Evolutionary conservation across 2,329 filamentous ascomycete species (phyloP).

Genomic region (Tolypocladium ovalisporum): DNA sequence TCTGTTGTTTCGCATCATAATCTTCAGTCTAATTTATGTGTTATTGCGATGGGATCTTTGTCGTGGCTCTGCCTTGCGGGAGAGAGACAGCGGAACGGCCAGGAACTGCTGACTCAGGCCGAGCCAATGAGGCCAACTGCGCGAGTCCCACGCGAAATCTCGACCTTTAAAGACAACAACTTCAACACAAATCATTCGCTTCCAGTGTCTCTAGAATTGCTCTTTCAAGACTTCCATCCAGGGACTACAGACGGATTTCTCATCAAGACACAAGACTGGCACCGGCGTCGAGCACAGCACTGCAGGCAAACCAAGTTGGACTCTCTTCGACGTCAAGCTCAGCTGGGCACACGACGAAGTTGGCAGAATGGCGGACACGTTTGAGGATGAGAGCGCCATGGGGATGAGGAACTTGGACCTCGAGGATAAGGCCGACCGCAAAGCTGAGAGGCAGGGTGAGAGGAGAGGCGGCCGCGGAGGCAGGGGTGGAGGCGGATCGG

Average conservation of each 20-base stretch:
- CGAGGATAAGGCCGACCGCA: slow-evolving; percentile 10
- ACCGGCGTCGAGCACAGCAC: not conserved
- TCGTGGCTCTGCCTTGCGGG: not conserved
- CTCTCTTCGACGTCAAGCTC: not conserved
- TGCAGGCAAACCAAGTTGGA: not conserved
- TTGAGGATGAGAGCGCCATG: not conserved
- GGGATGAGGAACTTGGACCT: slow-evolving; percentile 7
- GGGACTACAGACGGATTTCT: not conserved
- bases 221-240: not conserved
- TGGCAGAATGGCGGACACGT: not conserved
- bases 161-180: not conserved
- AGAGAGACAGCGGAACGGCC: not conserved
- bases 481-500: slow-evolving; percentile 17
- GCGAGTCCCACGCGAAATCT: not conserved
- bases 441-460: slow-evolving; percentile 5
- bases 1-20: not conserved
- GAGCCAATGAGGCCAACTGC: not conserved
- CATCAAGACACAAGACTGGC: too few species aligned
- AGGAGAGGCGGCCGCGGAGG: slow-evolving; percentile 17
- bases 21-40: not conserved
- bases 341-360: not conserved
- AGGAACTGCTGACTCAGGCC: not conserved
- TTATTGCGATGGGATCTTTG: not conserved
- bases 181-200: not conserved
- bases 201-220: not conserved